A percentile compares a stretch with the other conserved stretches of the same genome.
These are phyloP conservation scores for Sporisorium iseilematis-ciliati DNA, from an alignment of 1,284 basidiomycete species.

Conservation along the genomic window DNA sequence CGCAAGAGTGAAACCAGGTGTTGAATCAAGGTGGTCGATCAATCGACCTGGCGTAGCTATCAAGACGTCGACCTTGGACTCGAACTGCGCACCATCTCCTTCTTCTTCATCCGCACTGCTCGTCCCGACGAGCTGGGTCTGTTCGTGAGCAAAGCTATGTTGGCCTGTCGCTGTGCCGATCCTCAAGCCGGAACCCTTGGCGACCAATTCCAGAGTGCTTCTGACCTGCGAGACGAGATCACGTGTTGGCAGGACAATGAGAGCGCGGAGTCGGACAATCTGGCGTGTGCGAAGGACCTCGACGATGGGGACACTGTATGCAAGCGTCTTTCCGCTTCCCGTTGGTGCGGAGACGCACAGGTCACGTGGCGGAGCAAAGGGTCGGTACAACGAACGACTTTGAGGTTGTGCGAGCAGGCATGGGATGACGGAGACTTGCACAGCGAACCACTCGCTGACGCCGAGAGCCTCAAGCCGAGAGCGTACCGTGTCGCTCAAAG, in stretches of 20 bases:
- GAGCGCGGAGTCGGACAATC: slow-evolving; percentile 80
- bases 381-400: slow-evolving; percentile 75
- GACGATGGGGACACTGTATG: slow-evolving; percentile 91
- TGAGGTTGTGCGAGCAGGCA: slow-evolving; percentile 75
- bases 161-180: slow-evolving; percentile 72
- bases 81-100: slow-evolving; percentile 9
- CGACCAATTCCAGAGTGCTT: slow-evolving; percentile 83
- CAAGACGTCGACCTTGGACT: slow-evolving; percentile 82
- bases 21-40: slow-evolving; percentile 90
- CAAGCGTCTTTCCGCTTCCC: slow-evolving; percentile 95
- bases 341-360: slow-evolving; percentile 97
- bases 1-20: slow-evolving; percentile 87
- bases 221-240: slow-evolving; percentile 94
- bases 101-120: slow-evolving; percentile 9
- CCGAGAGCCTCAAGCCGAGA: slow-evolving; percentile 55
- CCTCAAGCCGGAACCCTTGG: slow-evolving; percentile 86
- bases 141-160: slow-evolving; percentile 68
- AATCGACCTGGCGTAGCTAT: slow-evolving; percentile 95
- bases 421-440: slow-evolving; percentile 85
- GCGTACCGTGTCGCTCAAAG: slow-evolving; percentile 46
- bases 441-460: slow-evolving; percentile 71
- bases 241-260: slow-evolving; percentile 91
- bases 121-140: slow-evolving; percentile 51
- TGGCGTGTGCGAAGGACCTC: slow-evolving; percentile 72
- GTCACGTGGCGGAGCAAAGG: slow-evolving; percentile 80